phyloP scores from a whole-genome alignment of 805 yeast genomes.

The Candida suzukii region DNA sequence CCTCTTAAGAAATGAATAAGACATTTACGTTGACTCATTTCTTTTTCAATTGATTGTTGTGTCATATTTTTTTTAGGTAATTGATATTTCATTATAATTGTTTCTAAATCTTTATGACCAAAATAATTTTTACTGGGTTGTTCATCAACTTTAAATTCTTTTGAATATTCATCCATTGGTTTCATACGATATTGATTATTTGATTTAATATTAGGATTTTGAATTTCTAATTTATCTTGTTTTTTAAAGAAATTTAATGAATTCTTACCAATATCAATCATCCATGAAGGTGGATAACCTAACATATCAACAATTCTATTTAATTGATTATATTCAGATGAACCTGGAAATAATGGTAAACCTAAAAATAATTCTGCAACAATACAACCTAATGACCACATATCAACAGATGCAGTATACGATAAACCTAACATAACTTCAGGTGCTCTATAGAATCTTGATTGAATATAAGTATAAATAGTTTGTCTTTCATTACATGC shows the following conservation, averaged over 20 bases:
- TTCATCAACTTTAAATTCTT: conserved; percentile 52
- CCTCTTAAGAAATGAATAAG: conserved; percentile 75
- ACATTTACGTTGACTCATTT: conserved; percentile 62
- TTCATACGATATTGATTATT: conserved; percentile 21
- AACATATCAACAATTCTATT: conserved; percentile 74
- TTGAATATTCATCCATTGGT: conserved; percentile 39
- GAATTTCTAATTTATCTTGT: conserved; percentile 15
- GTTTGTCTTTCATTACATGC: conserved; percentile 92
- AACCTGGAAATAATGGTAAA: conserved; percentile 89
- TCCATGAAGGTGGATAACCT: conserved; percentile 89
- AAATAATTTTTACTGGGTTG: conserved; percentile 84
- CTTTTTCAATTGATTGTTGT: conserved; percentile 51
- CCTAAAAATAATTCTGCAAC: conserved; percentile 65
- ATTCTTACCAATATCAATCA: conserved; percentile 93
- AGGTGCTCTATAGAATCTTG: conserved; percentile 90
- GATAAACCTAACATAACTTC: conserved; percentile 91
- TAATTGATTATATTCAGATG: conserved; percentile 88
- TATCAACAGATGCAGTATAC: conserved; percentile 87
- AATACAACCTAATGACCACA: conserved; percentile 59
- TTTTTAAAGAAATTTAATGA: conserved; percentile 62
- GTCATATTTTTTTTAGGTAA: conserved; percentile 54
- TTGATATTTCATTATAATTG: conserved; percentile 72
- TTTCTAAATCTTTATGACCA: conserved; percentile 53
- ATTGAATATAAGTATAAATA: conserved; percentile 84
- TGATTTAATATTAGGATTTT: conserved; percentile 6